phyloP scores from a whole-genome alignment of 495 filamentous ascomycete species.

The Diplogelasinospora grovesii region DNA sequence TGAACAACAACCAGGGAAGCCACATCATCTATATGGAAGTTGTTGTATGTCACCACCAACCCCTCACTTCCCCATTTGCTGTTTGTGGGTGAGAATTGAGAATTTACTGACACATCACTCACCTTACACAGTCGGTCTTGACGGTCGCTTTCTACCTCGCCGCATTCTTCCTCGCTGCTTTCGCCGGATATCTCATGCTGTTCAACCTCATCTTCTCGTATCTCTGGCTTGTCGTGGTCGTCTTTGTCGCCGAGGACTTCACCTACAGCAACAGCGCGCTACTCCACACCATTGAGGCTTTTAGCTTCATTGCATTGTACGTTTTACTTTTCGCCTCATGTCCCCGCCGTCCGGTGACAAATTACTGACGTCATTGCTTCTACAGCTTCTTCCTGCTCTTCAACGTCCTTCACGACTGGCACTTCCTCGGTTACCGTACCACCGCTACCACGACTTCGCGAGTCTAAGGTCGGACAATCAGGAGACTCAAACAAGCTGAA shows the following conservation, averaged over 20 bases:
- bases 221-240: slow-evolving; percentile 57
- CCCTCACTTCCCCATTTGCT: background rate
- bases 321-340: slow-evolving; percentile 17
- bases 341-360: background rate
- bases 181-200: slow-evolving; percentile 40
- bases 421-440: slow-evolving; percentile 24
- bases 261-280: slow-evolving; percentile 33
- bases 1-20: slow-evolving; percentile 25
- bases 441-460: no score
- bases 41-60: slow-evolving; percentile 40
- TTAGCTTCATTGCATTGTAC: slow-evolving; percentile 58
- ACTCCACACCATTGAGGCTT: slow-evolving; percentile 49
- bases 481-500: no score
- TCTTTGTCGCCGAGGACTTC: slow-evolving; percentile 53
- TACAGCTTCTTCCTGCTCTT: slow-evolving; percentile 48
- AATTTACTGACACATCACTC: slow-evolving; percentile 8
- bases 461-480: no score
- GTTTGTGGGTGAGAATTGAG: no score
- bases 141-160: slow-evolving; percentile 53
- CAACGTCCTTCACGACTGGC: slow-evolving; percentile 47
- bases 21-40: slow-evolving; percentile 50
- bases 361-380: slow-evolving; percentile 24
- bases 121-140: slow-evolving; percentile 37
- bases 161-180: slow-evolving; percentile 48
- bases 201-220: slow-evolving; percentile 60